Conservation (phyloP, 1,139 yeast species). For the Blastobotrys proliferans region DNA sequence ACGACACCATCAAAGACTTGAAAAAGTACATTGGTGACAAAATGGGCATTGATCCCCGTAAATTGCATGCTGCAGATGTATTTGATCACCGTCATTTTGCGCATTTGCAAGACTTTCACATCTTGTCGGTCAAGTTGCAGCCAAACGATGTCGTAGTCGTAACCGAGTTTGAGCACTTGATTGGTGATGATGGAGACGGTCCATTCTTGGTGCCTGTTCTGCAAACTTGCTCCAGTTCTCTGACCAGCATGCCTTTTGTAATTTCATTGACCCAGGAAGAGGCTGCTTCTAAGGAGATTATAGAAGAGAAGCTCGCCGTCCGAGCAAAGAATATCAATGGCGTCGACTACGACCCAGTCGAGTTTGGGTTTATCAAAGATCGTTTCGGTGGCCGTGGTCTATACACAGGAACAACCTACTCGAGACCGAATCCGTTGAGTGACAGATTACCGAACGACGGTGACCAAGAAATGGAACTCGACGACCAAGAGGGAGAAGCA, state of each 20-base stretch:
- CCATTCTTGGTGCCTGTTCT: conserved; percentile 60
- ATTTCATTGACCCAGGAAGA: conserved; percentile 51
- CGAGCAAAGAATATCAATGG: conserved; percentile 6
- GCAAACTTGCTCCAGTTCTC: conserved; percentile 38
- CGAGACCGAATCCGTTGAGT: neutral
- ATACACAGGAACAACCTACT: neutral
- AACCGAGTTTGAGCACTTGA: conserved; percentile 49
- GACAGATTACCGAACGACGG: neutral
- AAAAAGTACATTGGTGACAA: conserved; percentile 53
- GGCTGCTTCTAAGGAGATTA: conserved; percentile 48
- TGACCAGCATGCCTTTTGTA: conserved; percentile 66
- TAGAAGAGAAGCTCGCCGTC: conserved; percentile 48
- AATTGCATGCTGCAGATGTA: conserved; percentile 64
- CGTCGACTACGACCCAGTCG: neutral
- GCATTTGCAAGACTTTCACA: conserved; percentile 59
- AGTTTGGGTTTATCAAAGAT: neutral
- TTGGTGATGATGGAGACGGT: conserved; percentile 15
- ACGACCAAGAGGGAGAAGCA: neutral
- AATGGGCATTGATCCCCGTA: conserved; percentile 22
- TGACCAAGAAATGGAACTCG: neutral
- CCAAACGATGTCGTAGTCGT: conserved; percentile 62
- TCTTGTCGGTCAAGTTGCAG: conserved; percentile 65
- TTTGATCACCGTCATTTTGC: conserved; percentile 66
- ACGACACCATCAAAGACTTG: conserved; percentile 62
- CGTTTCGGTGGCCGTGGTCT: neutral